Evolutionary conservation across 106 monocot species (phyloP), one percentile per base, ranked within the genome.

Genomic region (Dendrobium chrysotoxum): DNA sequence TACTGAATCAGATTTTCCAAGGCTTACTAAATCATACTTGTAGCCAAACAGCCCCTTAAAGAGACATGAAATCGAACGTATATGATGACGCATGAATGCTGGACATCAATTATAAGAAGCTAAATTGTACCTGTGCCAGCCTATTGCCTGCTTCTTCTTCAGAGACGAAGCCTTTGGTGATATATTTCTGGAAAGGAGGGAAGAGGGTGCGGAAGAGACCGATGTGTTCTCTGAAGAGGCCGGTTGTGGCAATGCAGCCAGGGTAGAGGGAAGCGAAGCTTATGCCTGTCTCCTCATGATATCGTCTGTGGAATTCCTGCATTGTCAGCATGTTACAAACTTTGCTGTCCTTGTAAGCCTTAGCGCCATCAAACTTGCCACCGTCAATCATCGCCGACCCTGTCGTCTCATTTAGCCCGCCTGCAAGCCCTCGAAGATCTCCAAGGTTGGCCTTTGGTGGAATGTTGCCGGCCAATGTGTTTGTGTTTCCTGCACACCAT

Each of bases 321-420:
- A 96, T 96, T 82, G 84, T 93, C 39, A 96, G 88, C 96, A 96
- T 96, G 87, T 96, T 96, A 88, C 96, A 96, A 21, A 96, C 96
- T 82, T 96, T 96, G 87, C 96, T 96, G 86, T 96, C 96, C 83
- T 96, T 96, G 88, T 96, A 96, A 0, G 96, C 96, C 85, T 96
- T 96, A 0, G 96, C 96, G 2, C 96, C 96, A 30, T 93, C 93
- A 61, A 93, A 96, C 26, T 83, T 76, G 4, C 90, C 90, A 1
- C 96, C 96, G 54, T 96, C 91, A 80, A 96, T 93, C 96, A 96
- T 96, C 75, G 89, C 55, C 6, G 96, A 88, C 0, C 83, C 80
- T 7, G 77, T 81, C 39, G 88, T n/a, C 72, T 87, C 91, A 38
- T 77, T 88, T 28, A 96, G 76, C 1, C 96, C 93, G 0, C 84